phyloP scores from a whole-genome alignment of 2,329 filamentous ascomycete genomes.

The Dactylellina drechsleri region DNA sequence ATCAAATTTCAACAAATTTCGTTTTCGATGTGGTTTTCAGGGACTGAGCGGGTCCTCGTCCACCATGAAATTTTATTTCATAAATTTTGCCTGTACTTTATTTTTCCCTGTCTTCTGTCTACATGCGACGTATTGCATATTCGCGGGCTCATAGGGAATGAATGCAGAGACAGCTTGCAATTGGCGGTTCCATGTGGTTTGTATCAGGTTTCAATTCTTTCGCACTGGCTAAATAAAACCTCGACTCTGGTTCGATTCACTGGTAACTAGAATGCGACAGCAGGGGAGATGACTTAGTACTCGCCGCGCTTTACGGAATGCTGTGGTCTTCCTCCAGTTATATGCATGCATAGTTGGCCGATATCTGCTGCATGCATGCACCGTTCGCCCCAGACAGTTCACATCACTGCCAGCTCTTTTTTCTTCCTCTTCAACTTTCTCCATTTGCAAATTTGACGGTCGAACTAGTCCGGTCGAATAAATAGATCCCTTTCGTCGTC shows the following conservation, averaged over 20 bases:
- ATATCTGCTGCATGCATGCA: constrained; percentile 34
- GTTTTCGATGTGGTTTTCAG: background rate
- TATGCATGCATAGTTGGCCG: constrained; percentile 49
- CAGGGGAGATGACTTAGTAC: no score
- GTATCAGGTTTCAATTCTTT: constrained; percentile 13
- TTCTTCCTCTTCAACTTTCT: constrained; percentile 13
- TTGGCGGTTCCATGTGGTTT: constrained; percentile 15
- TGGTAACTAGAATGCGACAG: background rate
- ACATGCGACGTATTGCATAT: background rate
- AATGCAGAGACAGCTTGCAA: background rate
- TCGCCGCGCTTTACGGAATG: constrained; percentile 15
- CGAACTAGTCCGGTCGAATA: constrained; percentile 17
- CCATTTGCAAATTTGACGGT: constrained; percentile 2
- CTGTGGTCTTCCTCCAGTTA: no score
- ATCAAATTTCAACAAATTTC: constrained; percentile 5
- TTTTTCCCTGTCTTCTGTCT: background rate
- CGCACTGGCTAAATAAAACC: constrained; percentile 5
- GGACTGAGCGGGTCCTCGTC: background rate
- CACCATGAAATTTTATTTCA: background rate
- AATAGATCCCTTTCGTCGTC: constrained; percentile 23
- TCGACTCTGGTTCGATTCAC: background rate
- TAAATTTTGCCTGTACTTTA: background rate
- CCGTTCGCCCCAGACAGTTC: constrained; percentile 35
- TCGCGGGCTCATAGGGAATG: background rate
- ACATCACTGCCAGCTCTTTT: constrained; percentile 5